Conservation (phyloP, 148 eudicot species). For the Rhododendron griersonianum region DNA sequence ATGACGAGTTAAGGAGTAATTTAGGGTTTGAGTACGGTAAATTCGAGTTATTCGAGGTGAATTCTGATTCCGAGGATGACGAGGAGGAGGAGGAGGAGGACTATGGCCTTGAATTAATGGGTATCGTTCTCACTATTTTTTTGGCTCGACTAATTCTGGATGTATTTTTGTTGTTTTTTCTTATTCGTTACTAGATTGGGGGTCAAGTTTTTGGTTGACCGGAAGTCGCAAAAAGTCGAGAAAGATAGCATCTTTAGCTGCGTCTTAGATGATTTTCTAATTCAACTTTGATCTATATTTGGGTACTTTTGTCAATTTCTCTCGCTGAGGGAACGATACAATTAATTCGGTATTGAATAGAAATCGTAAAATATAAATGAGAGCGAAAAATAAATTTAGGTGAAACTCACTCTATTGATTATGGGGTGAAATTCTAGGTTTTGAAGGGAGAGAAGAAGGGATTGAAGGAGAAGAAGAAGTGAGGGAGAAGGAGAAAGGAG, state of each 20-base stretch:
- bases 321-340: background rate
- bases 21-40: conserved; percentile 19
- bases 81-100: background rate
- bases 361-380: too few relatives aligned
- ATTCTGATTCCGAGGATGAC: conserved; percentile 18
- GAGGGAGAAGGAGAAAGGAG: conserved; percentile 87
- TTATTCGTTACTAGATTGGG: too few relatives aligned
- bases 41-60: conserved; percentile 26
- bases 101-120: background rate
- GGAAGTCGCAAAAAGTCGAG: too few relatives aligned
- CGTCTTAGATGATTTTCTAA: too few relatives aligned
- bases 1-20: background rate
- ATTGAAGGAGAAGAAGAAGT: conserved; percentile 22
- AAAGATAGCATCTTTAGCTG: too few relatives aligned
- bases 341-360: background rate
- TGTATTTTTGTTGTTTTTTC: too few relatives aligned
- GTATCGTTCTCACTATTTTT: background rate
- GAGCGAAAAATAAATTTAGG: background rate
- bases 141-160: too few relatives aligned
- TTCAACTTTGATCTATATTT: background rate
- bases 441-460: conserved; percentile 18
- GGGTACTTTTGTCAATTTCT: background rate
- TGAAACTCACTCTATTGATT: background rate
- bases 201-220: too few relatives aligned
- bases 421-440: conserved; percentile 15